These are phyloP conservation scores for Papilionanthe hybrid DNA, from an alignment of 116 monocot species.

Conservation along the genomic window DNA sequence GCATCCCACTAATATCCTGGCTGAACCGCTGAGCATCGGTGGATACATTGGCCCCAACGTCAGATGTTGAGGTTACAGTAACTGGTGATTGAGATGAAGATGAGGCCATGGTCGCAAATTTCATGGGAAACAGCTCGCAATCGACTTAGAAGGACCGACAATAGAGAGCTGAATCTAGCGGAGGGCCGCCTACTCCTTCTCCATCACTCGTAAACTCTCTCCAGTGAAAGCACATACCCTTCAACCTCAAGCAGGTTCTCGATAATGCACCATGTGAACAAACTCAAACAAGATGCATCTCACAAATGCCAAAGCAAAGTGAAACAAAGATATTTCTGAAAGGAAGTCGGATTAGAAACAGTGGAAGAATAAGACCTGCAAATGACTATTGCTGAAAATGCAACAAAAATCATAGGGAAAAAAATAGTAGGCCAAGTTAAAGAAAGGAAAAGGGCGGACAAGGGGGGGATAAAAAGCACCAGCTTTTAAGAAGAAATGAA, in stretches of 20 bases:
- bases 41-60: not conserved
- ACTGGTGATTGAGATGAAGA: not conserved
- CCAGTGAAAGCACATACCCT: conserved; percentile 15
- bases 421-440: not conserved
- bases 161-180: conserved; percentile 15
- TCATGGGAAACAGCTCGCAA: conserved; percentile 12
- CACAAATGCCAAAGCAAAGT: not conserved
- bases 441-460: not conserved
- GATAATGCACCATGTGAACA: not conserved
- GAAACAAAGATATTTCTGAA: not conserved
- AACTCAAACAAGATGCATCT: conserved; percentile 1
- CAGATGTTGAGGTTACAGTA: not conserved
- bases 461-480: not conserved
- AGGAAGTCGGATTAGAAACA: not conserved
- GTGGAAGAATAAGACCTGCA: not conserved
- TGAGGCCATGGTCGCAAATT: conserved; percentile 16
- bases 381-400: not conserved
- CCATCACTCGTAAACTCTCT: conserved; percentile 22
- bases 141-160: not conserved
- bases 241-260: not conserved
- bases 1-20: conserved; percentile 73
- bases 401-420: not conserved
- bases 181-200: conserved; percentile 22
- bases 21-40: conserved; percentile 25
- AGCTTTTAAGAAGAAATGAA: conserved; percentile 2